Evolutionary conservation across 1,284 basidiomycete genomes (phyloP).

Genomic region (Megacollybia platyphylla): DNA sequence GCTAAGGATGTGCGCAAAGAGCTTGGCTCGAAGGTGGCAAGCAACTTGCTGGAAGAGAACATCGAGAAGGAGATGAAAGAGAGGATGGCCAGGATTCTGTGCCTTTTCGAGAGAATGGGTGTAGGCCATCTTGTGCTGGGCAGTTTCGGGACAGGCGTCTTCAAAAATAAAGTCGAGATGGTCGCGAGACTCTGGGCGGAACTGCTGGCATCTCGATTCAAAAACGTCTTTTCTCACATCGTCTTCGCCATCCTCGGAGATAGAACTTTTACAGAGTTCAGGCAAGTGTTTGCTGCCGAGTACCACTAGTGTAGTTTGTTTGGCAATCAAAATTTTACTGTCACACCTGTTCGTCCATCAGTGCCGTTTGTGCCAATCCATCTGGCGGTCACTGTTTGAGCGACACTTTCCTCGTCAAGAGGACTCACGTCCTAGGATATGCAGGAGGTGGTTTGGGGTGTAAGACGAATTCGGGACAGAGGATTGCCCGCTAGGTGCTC

Average conservation of each 20-base stretch:
- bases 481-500: too few relatives aligned
- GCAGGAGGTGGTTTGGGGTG: too few relatives aligned
- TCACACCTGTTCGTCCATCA: too few relatives aligned
- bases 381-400: too few relatives aligned
- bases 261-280: conserved; percentile 35
- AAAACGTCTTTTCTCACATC: conserved; percentile 42
- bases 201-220: conserved; percentile 40
- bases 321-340: too few relatives aligned
- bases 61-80: conserved; percentile 51
- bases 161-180: conserved; percentile 42
- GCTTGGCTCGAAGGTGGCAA: background rate
- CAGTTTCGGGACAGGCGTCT: conserved; percentile 65
- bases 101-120: conserved; percentile 47
- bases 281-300: background rate
- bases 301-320: too few relatives aligned
- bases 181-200: conserved; percentile 47
- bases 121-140: conserved; percentile 50
- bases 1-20: conserved; percentile 39
- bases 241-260: conserved; percentile 54
- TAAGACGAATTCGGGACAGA: too few relatives aligned
- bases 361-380: too few relatives aligned
- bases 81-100: conserved; percentile 53
- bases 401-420: too few relatives aligned
- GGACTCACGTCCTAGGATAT: too few relatives aligned
- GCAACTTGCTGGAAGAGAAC: conserved; percentile 24